Percentiles rank a stretch among this genome's conserved stretches.
These are phyloP conservation scores for Candida adriatica DNA, from an alignment of 805 yeast species.

Conservation along the genomic window DNA sequence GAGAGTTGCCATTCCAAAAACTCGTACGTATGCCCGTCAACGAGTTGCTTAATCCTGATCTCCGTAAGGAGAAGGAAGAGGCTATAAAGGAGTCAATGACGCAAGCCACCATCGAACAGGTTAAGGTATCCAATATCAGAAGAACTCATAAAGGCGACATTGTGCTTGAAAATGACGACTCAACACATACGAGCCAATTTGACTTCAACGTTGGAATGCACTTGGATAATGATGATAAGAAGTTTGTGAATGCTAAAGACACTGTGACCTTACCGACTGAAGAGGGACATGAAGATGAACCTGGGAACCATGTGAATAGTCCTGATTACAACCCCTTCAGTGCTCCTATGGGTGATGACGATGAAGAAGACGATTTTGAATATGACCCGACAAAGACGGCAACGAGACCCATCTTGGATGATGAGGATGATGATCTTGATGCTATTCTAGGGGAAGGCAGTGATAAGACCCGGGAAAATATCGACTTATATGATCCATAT, in stretches of 20 bases:
- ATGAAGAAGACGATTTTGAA: not conserved
- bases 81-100: constrained; percentile 64
- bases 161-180: constrained; percentile 49
- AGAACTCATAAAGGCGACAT: constrained; percentile 89
- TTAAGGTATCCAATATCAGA: constrained; percentile 57
- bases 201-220: constrained; percentile 26
- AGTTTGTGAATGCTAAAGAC: constrained; percentile 14
- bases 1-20: constrained; percentile 46
- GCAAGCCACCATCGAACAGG: constrained; percentile 58
- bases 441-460: constrained; percentile 24
- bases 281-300: constrained; percentile 16
- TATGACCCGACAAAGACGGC: constrained; percentile 13
- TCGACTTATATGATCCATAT: constrained; percentile 18
- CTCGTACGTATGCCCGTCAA: constrained; percentile 62
- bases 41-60: constrained; percentile 73
- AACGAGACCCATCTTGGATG: constrained; percentile 24
- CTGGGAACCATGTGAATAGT: no score
- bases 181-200: constrained; percentile 7
- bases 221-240: constrained; percentile 16
- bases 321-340: not conserved
- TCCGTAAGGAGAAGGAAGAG: constrained; percentile 60
- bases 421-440: constrained; percentile 28
- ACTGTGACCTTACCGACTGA: constrained; percentile 7
- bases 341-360: not conserved
- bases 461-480: constrained; percentile 12